Percentiles rank a stretch among this genome's conserved stretches.
Conservation (phyloP, 108 stramenopile genomes). For the Mediolabrus comicus region DNA sequence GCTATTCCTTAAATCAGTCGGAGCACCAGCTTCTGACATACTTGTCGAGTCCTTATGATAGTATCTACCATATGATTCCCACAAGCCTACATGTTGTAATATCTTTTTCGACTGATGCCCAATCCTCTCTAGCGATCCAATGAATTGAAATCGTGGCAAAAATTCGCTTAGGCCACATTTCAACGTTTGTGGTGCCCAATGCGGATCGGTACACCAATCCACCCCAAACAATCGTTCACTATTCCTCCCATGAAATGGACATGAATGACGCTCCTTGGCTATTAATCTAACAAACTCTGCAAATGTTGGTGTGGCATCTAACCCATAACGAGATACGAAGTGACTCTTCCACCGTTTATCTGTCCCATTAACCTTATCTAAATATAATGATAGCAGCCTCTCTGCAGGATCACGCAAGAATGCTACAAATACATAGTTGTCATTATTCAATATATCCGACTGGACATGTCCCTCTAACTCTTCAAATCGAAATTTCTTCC, state of each 20-base stretch:
- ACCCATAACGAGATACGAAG: not conserved
- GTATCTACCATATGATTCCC: conserved; percentile 52
- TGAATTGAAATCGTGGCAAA: conserved; percentile 47
- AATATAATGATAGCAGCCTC: conserved; percentile 22
- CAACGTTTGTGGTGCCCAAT: conserved; percentile 52
- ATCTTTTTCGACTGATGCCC: conserved; percentile 45
- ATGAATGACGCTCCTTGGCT: conserved; percentile 2
- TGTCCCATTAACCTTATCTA: conserved; percentile 32
- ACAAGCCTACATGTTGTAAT: conserved; percentile 47
- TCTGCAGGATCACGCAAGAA: conserved; percentile 39
- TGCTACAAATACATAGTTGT: conserved; percentile 24
- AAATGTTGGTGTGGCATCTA: conserved; percentile 25
- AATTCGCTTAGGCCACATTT: conserved; percentile 48
- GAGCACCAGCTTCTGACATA: too few relatives aligned
- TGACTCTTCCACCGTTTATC: not conserved
- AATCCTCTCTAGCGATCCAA: conserved; percentile 45
- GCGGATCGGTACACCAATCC: conserved; percentile 50
- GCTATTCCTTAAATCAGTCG: conserved; percentile 7
- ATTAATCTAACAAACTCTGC: conserved; percentile 43
- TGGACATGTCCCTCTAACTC: conserved; percentile 20
- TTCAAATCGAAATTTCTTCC: conserved; percentile 20
- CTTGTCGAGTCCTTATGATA: conserved; percentile 18
- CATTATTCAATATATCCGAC: conserved; percentile 16
- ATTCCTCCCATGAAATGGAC: not conserved
- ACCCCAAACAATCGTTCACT: conserved; percentile 10